These are phyloP conservation scores for Vitis amurensis DNA, from an alignment of 164 flowering plant genomes.

Conservation along the genomic window DNA sequence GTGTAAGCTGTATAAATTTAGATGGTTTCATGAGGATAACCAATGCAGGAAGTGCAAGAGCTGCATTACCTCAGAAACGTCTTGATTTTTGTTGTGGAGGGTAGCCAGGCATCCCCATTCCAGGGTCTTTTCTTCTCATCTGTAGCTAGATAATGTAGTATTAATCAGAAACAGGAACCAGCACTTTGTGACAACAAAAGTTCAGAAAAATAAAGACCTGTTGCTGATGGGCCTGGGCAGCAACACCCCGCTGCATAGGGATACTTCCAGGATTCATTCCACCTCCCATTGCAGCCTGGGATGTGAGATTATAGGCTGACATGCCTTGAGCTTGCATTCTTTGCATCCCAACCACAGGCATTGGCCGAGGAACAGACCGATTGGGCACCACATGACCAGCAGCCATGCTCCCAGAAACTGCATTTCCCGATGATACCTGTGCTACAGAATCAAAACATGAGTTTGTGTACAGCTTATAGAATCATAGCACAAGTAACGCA, in stretches of 20 bases:
- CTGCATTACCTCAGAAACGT: constrained; percentile 53
- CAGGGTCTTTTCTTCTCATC: constrained; percentile 88
- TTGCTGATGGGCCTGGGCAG: constrained; percentile 76
- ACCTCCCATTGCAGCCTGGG: constrained; percentile 78
- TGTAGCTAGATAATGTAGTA: constrained; percentile 20
- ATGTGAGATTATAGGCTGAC: constrained; percentile 70
- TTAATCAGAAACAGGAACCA: constrained; percentile 8
- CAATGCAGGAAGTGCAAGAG: not conserved
- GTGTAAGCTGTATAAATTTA: too few species aligned
- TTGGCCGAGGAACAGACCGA: constrained; percentile 69
- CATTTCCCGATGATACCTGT: constrained; percentile 68
- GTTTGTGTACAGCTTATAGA: not conserved
- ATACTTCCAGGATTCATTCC: constrained; percentile 82
- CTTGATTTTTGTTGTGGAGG: constrained; percentile 82
- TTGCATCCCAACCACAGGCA: constrained; percentile 73
- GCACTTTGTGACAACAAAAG: not conserved
- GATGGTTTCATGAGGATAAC: too few species aligned
- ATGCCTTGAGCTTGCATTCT: constrained; percentile 80
- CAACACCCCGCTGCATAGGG: constrained; percentile 78
- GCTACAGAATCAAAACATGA: constrained; percentile 5
- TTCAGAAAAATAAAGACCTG: constrained; percentile 31
- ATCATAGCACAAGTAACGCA: not conserved
- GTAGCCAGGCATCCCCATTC: constrained; percentile 84
- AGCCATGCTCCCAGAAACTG: constrained; percentile 60
- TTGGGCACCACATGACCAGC: constrained; percentile 56